Base-by-base conservation (phyloP, 805 yeast genomes). In the Wickerhamomyces chaumierensis region DNA sequence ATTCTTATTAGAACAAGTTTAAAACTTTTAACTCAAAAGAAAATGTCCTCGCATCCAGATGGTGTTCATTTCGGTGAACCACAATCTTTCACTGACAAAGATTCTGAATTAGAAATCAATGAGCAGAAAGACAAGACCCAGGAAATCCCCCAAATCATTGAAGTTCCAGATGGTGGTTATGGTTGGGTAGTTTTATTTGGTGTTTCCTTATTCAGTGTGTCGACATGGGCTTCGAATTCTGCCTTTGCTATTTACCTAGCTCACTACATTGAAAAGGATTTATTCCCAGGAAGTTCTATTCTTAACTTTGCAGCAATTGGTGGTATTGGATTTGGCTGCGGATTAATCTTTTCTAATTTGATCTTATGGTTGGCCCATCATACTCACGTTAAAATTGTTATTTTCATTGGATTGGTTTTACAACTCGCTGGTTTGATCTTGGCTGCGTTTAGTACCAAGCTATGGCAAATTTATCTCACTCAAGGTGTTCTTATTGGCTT, bases 241-340 rank as follows among this genome's bases (percentile, higher is more conserved):
- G 53, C 48, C 0, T 81, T 68, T 51, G 77, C 85, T 9, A 65
- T 81, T 7, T 80, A 76, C 49, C 60, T 80, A 35, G 71, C 82
- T 2, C 66, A 69, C 45, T 81, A 78, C 50, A 47, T 81, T 19
- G 63, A 70, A 33, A 47, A 66, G 35, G 55, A 68, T 38, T 57
- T 64, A 0, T 79, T 75, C 45, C 52, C 59, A 0, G 79, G 76
- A 3, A 78, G 78, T 0, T 47, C 64, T 1, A 75, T 71, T 40
- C 57, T 75, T 31, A 82, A 77, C 42, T 81, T 68, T 54, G 81
- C 85, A 19, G 59, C 74, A 3, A 66, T 81, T 44, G 86, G 88
- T 3, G 88, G 90, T 2, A 49, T 81, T 5, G 72, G 81, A 0
- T 74, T 78, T 40, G 59, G 55, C 13, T 31, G 54, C n/a, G 81